Evolutionary conservation across 345 rosid genomes (phyloP).

Genomic region (Brassica napus): Da-Ae NC_063448.1:54295501-54296000

Average conservation of each 20-base stretch:
- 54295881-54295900: constrained; percentile 68
- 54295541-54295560: constrained; percentile 59
- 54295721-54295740: constrained; percentile 53
- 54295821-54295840: constrained; percentile 90
- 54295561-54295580: constrained; percentile 58
- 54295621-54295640: constrained; percentile 45
- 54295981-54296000: constrained; percentile 63
- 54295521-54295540: constrained; percentile 62
- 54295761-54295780: constrained; percentile 37
- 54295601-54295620: constrained; percentile 51
- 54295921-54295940: constrained; percentile 83
- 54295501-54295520: constrained; percentile 60
- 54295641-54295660: background rate
- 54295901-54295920: constrained; percentile 60
- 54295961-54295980: constrained; percentile 53
- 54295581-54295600: constrained; percentile 55
- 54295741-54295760: constrained; percentile 39
- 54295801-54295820: constrained; percentile 61
- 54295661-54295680: background rate
- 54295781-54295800: constrained; percentile 50
- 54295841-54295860: constrained; percentile 78
- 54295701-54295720: constrained; percentile 29
- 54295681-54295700: background rate
- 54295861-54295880: constrained; percentile 68
- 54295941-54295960: constrained; percentile 80